phyloP scores from a whole-genome alignment of 805 yeast genomes.

The Ascoidea rubescens region DNA sequence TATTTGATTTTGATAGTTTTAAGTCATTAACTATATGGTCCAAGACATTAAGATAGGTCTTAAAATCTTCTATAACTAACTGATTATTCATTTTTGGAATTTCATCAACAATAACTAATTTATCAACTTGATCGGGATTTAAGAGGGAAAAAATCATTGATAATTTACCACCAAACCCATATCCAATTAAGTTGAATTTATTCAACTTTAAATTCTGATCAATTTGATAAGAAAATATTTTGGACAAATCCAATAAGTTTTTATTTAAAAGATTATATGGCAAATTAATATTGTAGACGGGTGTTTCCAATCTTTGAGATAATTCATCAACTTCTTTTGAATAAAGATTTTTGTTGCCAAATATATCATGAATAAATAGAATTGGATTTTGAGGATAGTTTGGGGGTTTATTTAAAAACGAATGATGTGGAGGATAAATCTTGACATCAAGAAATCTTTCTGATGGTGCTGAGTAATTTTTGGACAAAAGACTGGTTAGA shows the following conservation, averaged over 20 bases:
- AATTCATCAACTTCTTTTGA: conserved; percentile 8
- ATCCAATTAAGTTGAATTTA: conserved; percentile 7
- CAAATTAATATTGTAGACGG: conserved; percentile 6
- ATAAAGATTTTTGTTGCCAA: conserved; percentile 1
- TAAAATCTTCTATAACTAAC: background rate
- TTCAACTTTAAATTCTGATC: background rate
- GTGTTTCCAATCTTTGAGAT: conserved; percentile 7
- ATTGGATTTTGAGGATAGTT: conserved; percentile 10
- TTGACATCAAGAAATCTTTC: conserved; percentile 1
- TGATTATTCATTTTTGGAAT: conserved; percentile 4
- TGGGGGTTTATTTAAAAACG: conserved; percentile 5
- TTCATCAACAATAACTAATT: conserved; percentile 5
- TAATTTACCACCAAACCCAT: conserved; percentile 9
- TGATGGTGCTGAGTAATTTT: too few relatives aligned
- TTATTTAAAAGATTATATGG: conserved; percentile 1
- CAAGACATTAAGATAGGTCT: conserved; percentile 4
- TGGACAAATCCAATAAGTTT: background rate
- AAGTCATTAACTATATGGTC: conserved; percentile 2
- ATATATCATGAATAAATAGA: conserved; percentile 6
- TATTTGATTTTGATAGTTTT: conserved; percentile 4
- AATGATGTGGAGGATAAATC: conserved; percentile 5
- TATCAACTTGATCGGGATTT: conserved; percentile 1
- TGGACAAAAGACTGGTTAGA: too few relatives aligned
- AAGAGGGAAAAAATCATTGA: conserved; percentile 4
- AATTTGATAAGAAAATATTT: background rate